Conservation (phyloP, 2,329 filamentous ascomycete genomes). For the Lasiodiplodia hormozganensis region DNA sequence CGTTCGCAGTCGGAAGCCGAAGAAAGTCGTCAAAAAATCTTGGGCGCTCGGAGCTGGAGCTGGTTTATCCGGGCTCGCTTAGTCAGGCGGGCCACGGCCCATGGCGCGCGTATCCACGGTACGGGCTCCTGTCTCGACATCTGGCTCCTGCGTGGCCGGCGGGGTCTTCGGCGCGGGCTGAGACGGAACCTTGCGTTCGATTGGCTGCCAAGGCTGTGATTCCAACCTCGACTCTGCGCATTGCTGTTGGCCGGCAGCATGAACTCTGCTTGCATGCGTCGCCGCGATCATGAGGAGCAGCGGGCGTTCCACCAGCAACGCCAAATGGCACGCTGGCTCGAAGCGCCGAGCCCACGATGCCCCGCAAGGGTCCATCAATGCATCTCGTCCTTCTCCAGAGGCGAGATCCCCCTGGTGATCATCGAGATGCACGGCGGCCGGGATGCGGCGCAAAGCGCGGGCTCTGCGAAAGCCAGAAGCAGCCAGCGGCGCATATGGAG, state of each 20-base stretch:
- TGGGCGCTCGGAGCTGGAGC: constrained; percentile 4
- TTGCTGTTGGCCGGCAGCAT: constrained; percentile 22
- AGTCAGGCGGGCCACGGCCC: not conserved
- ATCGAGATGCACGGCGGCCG: constrained; percentile 24
- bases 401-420: constrained; percentile 27
- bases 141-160: not conserved
- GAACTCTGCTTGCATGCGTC: constrained; percentile 10
- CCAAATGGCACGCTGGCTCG: constrained; percentile 12
- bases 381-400: constrained; percentile 3
- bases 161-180: not conserved
- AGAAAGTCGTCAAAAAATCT: constrained; percentile 24
- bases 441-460: constrained; percentile 24
- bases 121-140: not conserved
- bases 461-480: not conserved
- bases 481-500: constrained; percentile 11
- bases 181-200: not conserved
- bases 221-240: constrained; percentile 3
- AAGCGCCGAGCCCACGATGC: constrained; percentile 4
- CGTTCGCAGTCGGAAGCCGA: constrained; percentile 3
- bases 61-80: constrained; percentile 15
- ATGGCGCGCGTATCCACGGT: not conserved
- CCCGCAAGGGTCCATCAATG: constrained; percentile 16
- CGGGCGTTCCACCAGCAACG: not conserved
- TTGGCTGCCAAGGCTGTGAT: constrained; percentile 10
- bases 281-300: not conserved